Evolutionary conservation across 2,329 filamentous ascomycete species (phyloP).

Genomic region (Tolypocladium pustulatum): DNA sequence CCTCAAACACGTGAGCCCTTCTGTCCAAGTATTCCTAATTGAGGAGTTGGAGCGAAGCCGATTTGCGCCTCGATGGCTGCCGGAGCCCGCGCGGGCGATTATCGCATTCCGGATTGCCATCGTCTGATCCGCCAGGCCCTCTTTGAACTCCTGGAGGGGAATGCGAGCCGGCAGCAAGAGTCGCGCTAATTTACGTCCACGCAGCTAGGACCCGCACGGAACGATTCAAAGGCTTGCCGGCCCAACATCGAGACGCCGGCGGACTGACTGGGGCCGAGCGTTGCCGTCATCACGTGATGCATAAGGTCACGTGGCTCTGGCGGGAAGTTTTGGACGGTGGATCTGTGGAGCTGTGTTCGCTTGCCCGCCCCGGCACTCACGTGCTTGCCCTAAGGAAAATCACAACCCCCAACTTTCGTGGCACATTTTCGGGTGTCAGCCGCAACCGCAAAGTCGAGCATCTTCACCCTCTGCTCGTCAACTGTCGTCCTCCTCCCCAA

Average conservation of each 20-base stretch:
- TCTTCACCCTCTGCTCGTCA: constrained; percentile 19
- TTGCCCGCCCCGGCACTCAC: constrained; percentile 20
- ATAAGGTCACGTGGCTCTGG: not conserved
- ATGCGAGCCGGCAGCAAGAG: not conserved
- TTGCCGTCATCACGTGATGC: not conserved
- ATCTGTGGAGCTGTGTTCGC: constrained; percentile 6
- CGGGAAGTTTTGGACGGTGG: not conserved
- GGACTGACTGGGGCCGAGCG: not conserved
- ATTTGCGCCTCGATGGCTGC: not conserved
- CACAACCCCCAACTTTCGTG: constrained; percentile 23
- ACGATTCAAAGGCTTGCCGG: not conserved
- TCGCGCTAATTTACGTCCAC: not conserved
- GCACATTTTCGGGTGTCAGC: constrained; percentile 21
- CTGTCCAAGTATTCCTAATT: not conserved
- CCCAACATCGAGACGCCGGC: not conserved
- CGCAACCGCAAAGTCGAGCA: constrained; percentile 17
- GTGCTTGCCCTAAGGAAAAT: constrained; percentile 32
- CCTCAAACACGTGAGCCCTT: not conserved
- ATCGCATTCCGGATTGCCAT: not conserved
- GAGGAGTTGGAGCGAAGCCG: not conserved
- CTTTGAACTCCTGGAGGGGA: not conserved
- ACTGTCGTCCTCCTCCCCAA: constrained; percentile 20
- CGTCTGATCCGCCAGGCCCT: not conserved
- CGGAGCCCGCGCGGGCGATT: not conserved
- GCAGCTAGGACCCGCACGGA: not conserved